phyloP scores from a whole-genome alignment of 805 yeast species.

The Candida insectalens region DNA sequence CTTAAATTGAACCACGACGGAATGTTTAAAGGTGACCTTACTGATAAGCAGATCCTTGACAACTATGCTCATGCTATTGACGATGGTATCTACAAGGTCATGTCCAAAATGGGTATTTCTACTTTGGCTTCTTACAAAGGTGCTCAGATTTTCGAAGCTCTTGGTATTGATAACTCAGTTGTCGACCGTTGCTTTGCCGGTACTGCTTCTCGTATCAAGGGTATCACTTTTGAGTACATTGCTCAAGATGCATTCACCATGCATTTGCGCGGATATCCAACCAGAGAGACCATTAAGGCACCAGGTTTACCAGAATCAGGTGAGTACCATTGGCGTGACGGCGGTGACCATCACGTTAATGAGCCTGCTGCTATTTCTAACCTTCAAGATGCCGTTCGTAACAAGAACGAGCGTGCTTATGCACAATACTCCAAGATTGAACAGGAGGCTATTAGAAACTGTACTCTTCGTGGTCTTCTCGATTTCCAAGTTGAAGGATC shows the following conservation, averaged over 20 bases:
- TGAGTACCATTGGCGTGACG: conserved; percentile 98
- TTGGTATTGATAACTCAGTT: conserved; percentile 92
- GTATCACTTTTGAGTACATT: conserved; percentile 89
- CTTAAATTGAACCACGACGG: conserved; percentile 77
- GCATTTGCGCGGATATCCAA: conserved; percentile 88
- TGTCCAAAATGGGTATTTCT: conserved; percentile 99
- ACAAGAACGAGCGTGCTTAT: conserved; percentile 89
- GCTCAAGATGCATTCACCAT: conserved; percentile 94
- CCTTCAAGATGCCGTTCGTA: conserved; percentile 96
- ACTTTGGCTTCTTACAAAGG: conserved; percentile 98
- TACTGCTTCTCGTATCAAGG: conserved; percentile 93
- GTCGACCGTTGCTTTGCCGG: conserved; percentile 95
- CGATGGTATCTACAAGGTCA: conserved; percentile 88
- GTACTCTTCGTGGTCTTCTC: conserved; percentile 88
- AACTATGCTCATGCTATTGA: conserved; percentile 83
- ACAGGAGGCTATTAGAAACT: conserved; percentile 81
- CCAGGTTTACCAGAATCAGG: conserved; percentile 86
- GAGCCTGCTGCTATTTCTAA: conserved; percentile 93
- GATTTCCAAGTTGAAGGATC: conserved; percentile 77
- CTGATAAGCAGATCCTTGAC: conserved; percentile 51
- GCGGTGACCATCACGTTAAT: conserved; percentile 92
- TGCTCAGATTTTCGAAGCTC: conserved; percentile 96
- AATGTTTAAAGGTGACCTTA: conserved; percentile 45
- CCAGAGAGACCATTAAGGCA: conserved; percentile 60
- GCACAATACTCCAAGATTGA: conserved; percentile 85